A percentile compares a stretch with the other conserved stretches of the same genome.
These are phyloP conservation scores for Furculomyces boomerangus DNA, from an alignment of 371 early-diverging fungal genomes.

Conservation along the genomic window DNA sequence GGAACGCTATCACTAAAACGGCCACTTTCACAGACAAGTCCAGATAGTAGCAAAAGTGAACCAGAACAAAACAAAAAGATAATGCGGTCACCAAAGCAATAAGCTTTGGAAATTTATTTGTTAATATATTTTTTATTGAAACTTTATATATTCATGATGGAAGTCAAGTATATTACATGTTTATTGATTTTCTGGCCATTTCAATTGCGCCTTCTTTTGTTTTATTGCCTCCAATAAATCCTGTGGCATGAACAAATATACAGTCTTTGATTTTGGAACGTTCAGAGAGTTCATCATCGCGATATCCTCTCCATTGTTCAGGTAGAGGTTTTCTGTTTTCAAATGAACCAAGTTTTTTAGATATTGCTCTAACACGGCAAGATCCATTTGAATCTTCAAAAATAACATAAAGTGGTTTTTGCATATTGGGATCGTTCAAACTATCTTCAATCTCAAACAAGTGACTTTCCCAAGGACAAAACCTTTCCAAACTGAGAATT, in stretches of 20 bases:
- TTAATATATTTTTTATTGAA: neutral
- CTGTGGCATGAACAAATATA: constrained; percentile 91
- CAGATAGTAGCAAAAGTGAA: neutral
- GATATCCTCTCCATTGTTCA: constrained; percentile 87
- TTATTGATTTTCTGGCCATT: constrained; percentile 36
- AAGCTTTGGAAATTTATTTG: neutral
- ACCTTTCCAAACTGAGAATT: constrained; percentile 59
- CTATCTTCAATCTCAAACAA: constrained; percentile 51
- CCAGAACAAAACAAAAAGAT: too few relatives aligned
- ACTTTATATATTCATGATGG: too few relatives aligned
- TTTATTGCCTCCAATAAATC: constrained; percentile 74
- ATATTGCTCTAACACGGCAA: constrained; percentile 69
- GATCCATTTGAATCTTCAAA: constrained; percentile 54
- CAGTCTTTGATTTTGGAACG: constrained; percentile 59
- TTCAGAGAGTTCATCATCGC: constrained; percentile 70
- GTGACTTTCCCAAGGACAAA: constrained; percentile 89
- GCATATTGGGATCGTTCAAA: constrained; percentile 17
- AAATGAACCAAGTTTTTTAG: constrained; percentile 58
- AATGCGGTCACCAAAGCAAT: neutral
- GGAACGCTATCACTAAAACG: neutral
- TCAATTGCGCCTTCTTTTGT: constrained; percentile 47
- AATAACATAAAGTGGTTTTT: constrained; percentile 53
- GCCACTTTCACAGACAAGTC: neutral
- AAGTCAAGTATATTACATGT: neutral
- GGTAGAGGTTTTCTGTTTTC: constrained; percentile 79